Evolutionary conservation across 2,329 filamentous ascomycete genomes (phyloP).

Genomic region (Capronia epimyces): DNA sequence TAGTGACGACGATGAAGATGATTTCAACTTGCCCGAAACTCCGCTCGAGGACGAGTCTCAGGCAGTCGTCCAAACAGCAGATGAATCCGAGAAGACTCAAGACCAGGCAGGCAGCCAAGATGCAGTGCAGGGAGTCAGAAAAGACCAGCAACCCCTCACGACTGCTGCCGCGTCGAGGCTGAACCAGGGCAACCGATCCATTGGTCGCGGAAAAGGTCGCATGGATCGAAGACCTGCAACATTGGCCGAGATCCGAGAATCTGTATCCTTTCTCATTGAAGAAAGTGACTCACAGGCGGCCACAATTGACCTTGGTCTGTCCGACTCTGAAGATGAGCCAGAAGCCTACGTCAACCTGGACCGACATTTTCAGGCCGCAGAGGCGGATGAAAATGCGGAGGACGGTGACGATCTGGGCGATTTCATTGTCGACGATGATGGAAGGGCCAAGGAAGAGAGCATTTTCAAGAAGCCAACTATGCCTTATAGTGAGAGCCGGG

Average conservation of each 20-base stretch:
- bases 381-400: slow-evolving; percentile 50
- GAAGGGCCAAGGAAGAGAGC: slow-evolving; percentile 28
- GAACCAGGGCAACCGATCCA: slow-evolving; percentile 53
- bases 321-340: slow-evolving; percentile 37
- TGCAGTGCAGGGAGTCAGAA: neutral
- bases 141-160: slow-evolving; percentile 32
- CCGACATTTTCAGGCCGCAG: slow-evolving; percentile 49
- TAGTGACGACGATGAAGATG: slow-evolving; percentile 69
- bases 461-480: slow-evolving; percentile 29
- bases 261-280: slow-evolving; percentile 77
- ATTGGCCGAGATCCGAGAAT: slow-evolving; percentile 74
- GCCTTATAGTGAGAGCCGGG: slow-evolving; percentile 19
- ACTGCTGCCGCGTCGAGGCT: slow-evolving; percentile 45
- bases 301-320: slow-evolving; percentile 48
- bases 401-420: slow-evolving; percentile 36
- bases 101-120: slow-evolving; percentile 35
- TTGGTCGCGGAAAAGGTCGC: slow-evolving; percentile 61
- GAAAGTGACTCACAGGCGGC: slow-evolving; percentile 40
- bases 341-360: slow-evolving; percentile 40
- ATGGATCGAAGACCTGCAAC: slow-evolving; percentile 67
- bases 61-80: slow-evolving; percentile 3
- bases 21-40: slow-evolving; percentile 49
- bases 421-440: slow-evolving; percentile 31
- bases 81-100: slow-evolving; percentile 36
- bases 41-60: slow-evolving; percentile 29